These are phyloP conservation scores for Suillus plorans DNA, from an alignment of 768 basidiomycete species.

Conservation along the genomic window DNA sequence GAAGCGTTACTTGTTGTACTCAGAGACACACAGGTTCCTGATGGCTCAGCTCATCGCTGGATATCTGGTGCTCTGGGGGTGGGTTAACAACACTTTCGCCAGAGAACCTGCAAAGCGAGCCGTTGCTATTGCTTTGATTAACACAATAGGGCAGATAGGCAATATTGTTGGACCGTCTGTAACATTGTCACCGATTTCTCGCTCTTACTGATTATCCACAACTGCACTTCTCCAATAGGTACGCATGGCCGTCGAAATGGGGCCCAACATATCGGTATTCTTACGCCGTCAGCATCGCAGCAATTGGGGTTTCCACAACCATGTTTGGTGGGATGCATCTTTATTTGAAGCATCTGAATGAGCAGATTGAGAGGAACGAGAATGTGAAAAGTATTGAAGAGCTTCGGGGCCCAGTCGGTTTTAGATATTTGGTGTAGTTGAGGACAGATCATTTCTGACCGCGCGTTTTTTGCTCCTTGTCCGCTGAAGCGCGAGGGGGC, in stretches of 20 bases:
- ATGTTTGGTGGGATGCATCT: neutral
- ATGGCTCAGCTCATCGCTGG: constrained; percentile 71
- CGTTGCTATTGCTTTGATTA: constrained; percentile 75
- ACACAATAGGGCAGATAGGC: constrained; percentile 75
- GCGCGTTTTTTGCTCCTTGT: neutral
- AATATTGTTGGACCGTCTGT: constrained; percentile 79
- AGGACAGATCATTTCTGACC: neutral
- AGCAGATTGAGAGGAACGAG: neutral
- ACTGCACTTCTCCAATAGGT: constrained; percentile 31
- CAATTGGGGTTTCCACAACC: neutral
- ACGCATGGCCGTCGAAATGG: constrained; percentile 64
- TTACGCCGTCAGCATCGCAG: constrained; percentile 66
- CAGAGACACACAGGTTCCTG: constrained; percentile 50
- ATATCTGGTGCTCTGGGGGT: constrained; percentile 40
- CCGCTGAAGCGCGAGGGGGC: neutral
- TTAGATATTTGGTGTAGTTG: neutral
- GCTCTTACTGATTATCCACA: neutral
- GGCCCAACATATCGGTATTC: constrained; percentile 65
- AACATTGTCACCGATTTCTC: neutral
- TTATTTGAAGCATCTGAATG: neutral
- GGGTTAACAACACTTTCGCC: neutral
- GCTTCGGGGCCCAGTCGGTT: neutral
- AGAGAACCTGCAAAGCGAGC: constrained; percentile 53
- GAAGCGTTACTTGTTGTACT: neutral
- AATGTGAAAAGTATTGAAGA: neutral